These are phyloP conservation scores for Pezicula neosporulosa DNA, from an alignment of 2,329 filamentous ascomycete species.

Conservation along the genomic window DNA sequence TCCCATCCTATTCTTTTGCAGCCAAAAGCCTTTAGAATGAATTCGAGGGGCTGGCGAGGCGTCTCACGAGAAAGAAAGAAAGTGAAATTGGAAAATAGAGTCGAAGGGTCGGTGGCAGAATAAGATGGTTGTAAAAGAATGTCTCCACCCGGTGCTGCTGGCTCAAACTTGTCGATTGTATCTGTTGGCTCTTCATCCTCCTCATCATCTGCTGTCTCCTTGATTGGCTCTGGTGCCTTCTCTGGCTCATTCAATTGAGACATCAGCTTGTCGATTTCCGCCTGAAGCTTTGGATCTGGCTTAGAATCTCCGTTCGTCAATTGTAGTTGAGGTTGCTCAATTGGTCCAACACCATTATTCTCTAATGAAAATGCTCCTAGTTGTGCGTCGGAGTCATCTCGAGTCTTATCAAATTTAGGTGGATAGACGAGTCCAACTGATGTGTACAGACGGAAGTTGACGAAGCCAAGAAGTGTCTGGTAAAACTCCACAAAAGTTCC, in stretches of 20 bases:
- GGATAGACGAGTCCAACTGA: slow-evolving; percentile 90
- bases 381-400: slow-evolving; percentile 87
- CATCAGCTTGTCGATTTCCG: slow-evolving; percentile 66
- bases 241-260: slow-evolving; percentile 60
- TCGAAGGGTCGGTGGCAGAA: slow-evolving; percentile 62
- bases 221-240: slow-evolving; percentile 37
- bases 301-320: slow-evolving; percentile 48
- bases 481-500: slow-evolving; percentile 99
- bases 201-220: slow-evolving; percentile 34
- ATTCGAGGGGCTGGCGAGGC: slow-evolving; percentile 85
- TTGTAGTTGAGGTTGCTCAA: slow-evolving; percentile 47
- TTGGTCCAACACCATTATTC: slow-evolving; percentile 59
- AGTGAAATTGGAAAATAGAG: slow-evolving; percentile 84
- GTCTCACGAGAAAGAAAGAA: slow-evolving; percentile 94
- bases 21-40: slow-evolving; percentile 88
- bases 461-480: slow-evolving; percentile 90
- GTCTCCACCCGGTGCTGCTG: slow-evolving; percentile 80
- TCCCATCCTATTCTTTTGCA: slow-evolving; percentile 98
- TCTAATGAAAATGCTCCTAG: slow-evolving; percentile 89
- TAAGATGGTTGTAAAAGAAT: slow-evolving; percentile 74
- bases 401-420: slow-evolving; percentile 83
- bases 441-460: slow-evolving; percentile 95
- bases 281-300: slow-evolving; percentile 60
- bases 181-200: slow-evolving; percentile 49
- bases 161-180: slow-evolving; percentile 88